Evolutionary conservation across 2,329 filamentous ascomycete genomes (phyloP), one percentile per base, ranked within the genome.

Genomic region (Plenodomus lindquistii): DNA sequence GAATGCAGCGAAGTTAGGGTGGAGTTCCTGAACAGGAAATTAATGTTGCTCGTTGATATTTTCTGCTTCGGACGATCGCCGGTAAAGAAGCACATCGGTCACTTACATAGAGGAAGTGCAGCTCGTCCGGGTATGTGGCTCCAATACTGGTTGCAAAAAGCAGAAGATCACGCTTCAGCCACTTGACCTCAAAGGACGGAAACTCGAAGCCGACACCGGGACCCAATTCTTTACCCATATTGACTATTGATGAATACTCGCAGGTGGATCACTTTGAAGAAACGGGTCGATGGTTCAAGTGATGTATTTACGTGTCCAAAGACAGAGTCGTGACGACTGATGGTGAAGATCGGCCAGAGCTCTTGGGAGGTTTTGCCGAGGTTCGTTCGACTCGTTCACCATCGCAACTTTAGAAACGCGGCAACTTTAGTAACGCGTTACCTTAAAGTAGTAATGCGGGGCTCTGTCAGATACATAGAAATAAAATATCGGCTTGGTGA

Each of bases 91-190:
- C 13, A 37, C 5, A 17, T 9, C 15, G 10, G 10, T 17, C 31
- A 67, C 82, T 51, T 80, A 94, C 91, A 65, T 91, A 97, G 75
- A 96, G 85, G 70, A 93, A 96, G 70, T 96, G 91, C 66, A 96
- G 84, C 79, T 97, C 92, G 62, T 96, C 86, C n/a, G 82, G 81
- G 31, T 68, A 67, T 11, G 84, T 93, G 68, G 82, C 86, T 47
- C 92, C 92, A 71, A 97, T 93, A 76, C 87, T 93, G 74, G 88
- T 87, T 62, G 92, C 91, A 73, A 97, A 97, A 53, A 97, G 85
- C 53, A 97, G 80, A 29, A 86, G 84, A 79, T 97, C 92, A 59
- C 92, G 85, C 82, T 92, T 91, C 63, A 89, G 75, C 92, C 91
- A 97, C 62, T 86, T 83, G 10, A 96, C 90, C 67, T 87, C 82